Percentiles rank a stretch among this genome's conserved stretches.
phyloP scores from a whole-genome alignment of 2,329 filamentous ascomycete genomes.

The Pseudonectria foliicola region DNA sequence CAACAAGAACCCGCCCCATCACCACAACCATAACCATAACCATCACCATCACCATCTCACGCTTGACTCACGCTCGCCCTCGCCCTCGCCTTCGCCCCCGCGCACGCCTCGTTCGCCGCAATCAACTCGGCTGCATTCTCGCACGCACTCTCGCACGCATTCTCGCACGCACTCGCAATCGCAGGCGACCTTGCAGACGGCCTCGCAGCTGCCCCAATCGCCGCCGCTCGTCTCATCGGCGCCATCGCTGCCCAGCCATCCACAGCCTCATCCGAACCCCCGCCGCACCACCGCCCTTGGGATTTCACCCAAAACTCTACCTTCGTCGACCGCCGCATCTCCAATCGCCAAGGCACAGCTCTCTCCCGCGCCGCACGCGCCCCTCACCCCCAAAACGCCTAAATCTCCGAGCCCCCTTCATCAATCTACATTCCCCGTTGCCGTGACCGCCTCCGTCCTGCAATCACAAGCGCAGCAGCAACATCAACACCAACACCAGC shows the following conservation, averaged over 20 bases:
- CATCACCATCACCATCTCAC: too few species aligned
- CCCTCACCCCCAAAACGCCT: slow-evolving; percentile 12
- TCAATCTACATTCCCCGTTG: slow-evolving; percentile 16
- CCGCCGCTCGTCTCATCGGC: slow-evolving; percentile 7
- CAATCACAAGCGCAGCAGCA: slow-evolving; percentile 14
- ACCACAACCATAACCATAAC: too few species aligned
- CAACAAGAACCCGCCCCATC: too few species aligned
- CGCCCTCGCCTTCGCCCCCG: slow-evolving; percentile 11
- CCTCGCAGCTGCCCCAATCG: slow-evolving; percentile 7
- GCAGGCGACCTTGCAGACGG: too few species aligned
- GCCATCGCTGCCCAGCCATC: too few species aligned
- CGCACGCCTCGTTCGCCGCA: slow-evolving; percentile 10
- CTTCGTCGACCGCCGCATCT: too few species aligned
- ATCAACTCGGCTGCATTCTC: slow-evolving; percentile 3
- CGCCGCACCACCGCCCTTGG: too few species aligned
- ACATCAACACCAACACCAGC: slow-evolving; percentile 11
- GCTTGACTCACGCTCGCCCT: slow-evolving; percentile 11
- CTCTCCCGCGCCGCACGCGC: slow-evolving; percentile 4
- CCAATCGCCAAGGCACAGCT: too few species aligned
- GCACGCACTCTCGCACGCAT: too few species aligned
- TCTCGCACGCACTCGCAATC: too few species aligned
- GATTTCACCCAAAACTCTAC: too few species aligned
- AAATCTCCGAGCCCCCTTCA: slow-evolving; percentile 8
- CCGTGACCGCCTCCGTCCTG: slow-evolving; percentile 12
- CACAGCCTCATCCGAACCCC: too few species aligned